These are phyloP conservation scores for Lactarius indigo DNA, from an alignment of 768 basidiomycete genomes.

Conservation along the genomic window DNA sequence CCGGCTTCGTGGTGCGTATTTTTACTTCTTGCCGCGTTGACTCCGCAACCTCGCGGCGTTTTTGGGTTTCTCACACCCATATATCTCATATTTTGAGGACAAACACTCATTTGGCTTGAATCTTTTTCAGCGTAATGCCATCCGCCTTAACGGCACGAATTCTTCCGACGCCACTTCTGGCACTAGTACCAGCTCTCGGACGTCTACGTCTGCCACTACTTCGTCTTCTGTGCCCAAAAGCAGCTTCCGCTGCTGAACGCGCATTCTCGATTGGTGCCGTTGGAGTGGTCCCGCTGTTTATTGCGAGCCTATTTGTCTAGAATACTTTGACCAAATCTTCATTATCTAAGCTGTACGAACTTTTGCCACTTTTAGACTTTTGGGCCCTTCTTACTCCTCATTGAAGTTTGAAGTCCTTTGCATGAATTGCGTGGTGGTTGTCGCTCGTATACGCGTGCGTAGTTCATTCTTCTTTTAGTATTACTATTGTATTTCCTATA, in stretches of 20 bases:
- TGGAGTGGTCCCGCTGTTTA: conserved; percentile 16
- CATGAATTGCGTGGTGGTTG: conserved; percentile 1
- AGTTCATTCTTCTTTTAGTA: background rate
- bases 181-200: conserved; percentile 11
- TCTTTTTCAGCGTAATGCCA: conserved; percentile 49
- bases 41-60: conserved; percentile 14
- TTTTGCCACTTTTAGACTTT: background rate
- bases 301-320: conserved; percentile 19
- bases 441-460: background rate
- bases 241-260: conserved; percentile 13
- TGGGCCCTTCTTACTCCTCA: background rate
- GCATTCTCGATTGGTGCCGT: conserved; percentile 3
- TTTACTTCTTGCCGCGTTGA: background rate
- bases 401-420: background rate
- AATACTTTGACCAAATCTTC: background rate
- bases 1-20: conserved; percentile 43
- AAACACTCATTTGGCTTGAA: conserved; percentile 1
- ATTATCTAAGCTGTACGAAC: background rate
- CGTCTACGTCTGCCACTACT: conserved; percentile 14
- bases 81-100: background rate
- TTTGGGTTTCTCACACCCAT: conserved; percentile 3
- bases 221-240: conserved; percentile 9
- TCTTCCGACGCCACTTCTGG: conserved; percentile 7
- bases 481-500: conserved; percentile 3
- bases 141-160: conserved; percentile 52